Base-by-base conservation (phyloP, 192 early-diverging fungal genomes). In the Linderina pennispora region DNA sequence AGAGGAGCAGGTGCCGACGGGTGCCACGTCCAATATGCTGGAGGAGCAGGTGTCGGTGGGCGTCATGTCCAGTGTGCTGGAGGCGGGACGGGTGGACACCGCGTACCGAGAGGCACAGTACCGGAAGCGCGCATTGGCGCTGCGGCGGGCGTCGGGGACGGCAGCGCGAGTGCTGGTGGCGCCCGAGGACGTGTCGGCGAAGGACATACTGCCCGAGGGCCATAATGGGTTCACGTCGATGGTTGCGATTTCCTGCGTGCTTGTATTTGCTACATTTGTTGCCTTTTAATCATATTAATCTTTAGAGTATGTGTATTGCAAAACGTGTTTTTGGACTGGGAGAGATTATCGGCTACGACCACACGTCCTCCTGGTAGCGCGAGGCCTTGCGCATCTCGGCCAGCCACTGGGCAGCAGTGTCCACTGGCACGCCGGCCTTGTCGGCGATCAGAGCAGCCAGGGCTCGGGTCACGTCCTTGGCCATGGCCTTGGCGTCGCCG, bases 401-500 rank as follows among this genome's bases (percentile, higher is more conserved):
- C 24, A 97, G 74, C 81, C 86, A 98, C 32, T 65, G 74, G 40
- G 75, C 73, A 0, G 89, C 90, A 42, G 67, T 67, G 17, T 81
- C 77, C 41, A 84, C 82, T 2, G 77, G 58, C 61, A 83, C 63
- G 6, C 89, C 91, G 36, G 68, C 63, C 5, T 56, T 48, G 48
- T 70, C 61, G 2, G 92, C 89, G 62, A 95, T 80, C 48, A 69
- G 47, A 5, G 70, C 57, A 13, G 79, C 65, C 42, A 97, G 65
- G 5, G 67, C 68, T 17, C 65, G 42, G 39, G 87, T 62, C 8
- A 98, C 96, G 50, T 97, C 93, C 38, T 80, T 80, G 16, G 96
- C 96, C 96, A 98, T 98, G 55, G 79, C 71, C 77, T 94, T 97
- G 38, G 92, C 96, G 60, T 98, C 96, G 53, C 92, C 91, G 57